Percentiles rank a stretch among this genome's conserved stretches.
Evolutionary conservation across 495 filamentous ascomycete genomes (phyloP).

Genomic region (Xylaria telfairii): DNA sequence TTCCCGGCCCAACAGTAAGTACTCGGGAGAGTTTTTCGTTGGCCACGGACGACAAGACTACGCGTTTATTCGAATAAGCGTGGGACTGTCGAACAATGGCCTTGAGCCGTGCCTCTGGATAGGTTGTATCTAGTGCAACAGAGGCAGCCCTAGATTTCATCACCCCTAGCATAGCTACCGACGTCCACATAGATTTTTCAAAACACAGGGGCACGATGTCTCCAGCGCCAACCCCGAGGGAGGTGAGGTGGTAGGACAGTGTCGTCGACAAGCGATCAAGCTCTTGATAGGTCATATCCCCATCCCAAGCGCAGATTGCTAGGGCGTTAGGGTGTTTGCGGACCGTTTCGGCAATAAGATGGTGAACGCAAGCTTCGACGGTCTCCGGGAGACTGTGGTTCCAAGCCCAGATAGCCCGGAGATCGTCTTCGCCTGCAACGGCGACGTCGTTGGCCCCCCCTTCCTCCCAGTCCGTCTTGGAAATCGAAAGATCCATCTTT

Average conservation of each 20-base stretch:
- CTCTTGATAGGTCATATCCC: slow-evolving; percentile 57
- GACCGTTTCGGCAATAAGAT: too few species aligned
- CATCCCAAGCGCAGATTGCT: slow-evolving; percentile 57
- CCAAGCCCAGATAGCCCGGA: too few species aligned
- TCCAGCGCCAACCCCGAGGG: slow-evolving; percentile 51
- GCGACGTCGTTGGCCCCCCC: too few species aligned
- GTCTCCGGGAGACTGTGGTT: too few species aligned
- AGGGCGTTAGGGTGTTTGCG: neutral
- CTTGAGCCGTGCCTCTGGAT: slow-evolving; percentile 50
- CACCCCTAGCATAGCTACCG: slow-evolving; percentile 53
- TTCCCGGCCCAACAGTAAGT: too few species aligned
- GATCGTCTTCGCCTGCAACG: too few species aligned
- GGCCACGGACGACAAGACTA: too few species aligned
- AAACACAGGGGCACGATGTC: slow-evolving; percentile 53
- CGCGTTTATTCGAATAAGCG: too few species aligned
- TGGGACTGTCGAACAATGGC: slow-evolving; percentile 53
- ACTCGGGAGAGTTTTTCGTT: too few species aligned
- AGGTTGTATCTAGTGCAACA: slow-evolving; percentile 18
- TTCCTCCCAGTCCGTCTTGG: too few species aligned
- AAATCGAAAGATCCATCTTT: too few species aligned
- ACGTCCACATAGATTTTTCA: slow-evolving; percentile 56
- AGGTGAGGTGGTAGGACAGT: slow-evolving; percentile 23
- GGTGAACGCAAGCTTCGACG: too few species aligned
- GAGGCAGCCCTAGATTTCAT: slow-evolving; percentile 52
- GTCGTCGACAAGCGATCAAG: slow-evolving; percentile 54